Percentiles rank a stretch among this genome's conserved stretches.
Evolutionary conservation across 2,329 filamentous ascomycete genomes (phyloP).

Genomic region (Pleoardoris graminearum): DNA sequence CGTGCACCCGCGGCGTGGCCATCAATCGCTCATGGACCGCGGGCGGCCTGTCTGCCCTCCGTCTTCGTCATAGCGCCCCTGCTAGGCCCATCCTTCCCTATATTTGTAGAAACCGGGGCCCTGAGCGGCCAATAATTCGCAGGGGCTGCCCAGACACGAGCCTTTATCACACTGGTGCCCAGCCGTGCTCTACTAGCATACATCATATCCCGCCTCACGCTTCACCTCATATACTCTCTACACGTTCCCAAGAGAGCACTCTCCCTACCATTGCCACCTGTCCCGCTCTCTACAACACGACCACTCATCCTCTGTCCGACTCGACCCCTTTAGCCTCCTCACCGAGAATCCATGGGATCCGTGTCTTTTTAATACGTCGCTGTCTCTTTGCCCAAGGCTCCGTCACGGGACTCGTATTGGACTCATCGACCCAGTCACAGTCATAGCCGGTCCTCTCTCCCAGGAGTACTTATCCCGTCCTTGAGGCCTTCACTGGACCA

Average conservation of each 20-base stretch:
- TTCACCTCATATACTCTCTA: slow-evolving; percentile 20
- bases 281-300: slow-evolving; percentile 16
- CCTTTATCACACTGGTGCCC: slow-evolving; percentile 41
- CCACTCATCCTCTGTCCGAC: slow-evolving; percentile 2
- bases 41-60: slow-evolving; percentile 37
- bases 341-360: slow-evolving; percentile 14
- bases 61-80: slow-evolving; percentile 44
- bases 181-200: slow-evolving; percentile 37
- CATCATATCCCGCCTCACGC: slow-evolving; percentile 44
- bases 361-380: slow-evolving; percentile 23
- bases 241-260: slow-evolving; percentile 21
- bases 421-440: slow-evolving; percentile 10
- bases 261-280: slow-evolving; percentile 25
- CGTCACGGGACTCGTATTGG: slow-evolving; percentile 12
- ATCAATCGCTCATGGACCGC: slow-evolving; percentile 22
- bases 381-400: slow-evolving; percentile 14
- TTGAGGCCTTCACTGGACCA: slow-evolving; percentile 49
- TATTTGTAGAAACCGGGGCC: slow-evolving; percentile 44
- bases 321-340: slow-evolving; percentile 10
- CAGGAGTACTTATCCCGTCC: slow-evolving; percentile 35
- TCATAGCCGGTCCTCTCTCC: slow-evolving; percentile 8
- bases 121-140: slow-evolving; percentile 32
- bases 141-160: slow-evolving; percentile 18
- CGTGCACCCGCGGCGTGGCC: slow-evolving; percentile 14
- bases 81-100: slow-evolving; percentile 42